Percentiles rank a stretch among this genome's conserved stretches.
These are phyloP conservation scores for Lichtheimia ornata DNA, from an alignment of 371 early-diverging fungal genomes.

Conservation along the genomic window DNA sequence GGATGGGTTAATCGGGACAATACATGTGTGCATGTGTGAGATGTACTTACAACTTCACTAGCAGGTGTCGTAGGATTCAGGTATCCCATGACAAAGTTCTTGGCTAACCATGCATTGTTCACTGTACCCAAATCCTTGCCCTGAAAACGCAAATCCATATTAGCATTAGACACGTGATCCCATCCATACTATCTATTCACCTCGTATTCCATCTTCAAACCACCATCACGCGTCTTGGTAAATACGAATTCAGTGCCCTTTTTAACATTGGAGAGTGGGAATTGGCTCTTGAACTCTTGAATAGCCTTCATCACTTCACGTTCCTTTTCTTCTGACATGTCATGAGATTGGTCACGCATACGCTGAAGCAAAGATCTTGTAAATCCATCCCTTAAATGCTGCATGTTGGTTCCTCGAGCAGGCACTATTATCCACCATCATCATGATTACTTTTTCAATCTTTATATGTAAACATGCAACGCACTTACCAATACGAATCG, in stretches of 20 bases:
- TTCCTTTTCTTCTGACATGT: conserved; percentile 45
- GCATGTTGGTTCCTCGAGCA: conserved; percentile 62
- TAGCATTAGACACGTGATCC: neutral
- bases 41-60: conserved; percentile 30
- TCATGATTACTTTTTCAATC: neutral
- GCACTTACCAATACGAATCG: conserved; percentile 43
- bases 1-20: too few relatives aligned
- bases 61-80: conserved; percentile 60
- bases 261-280: conserved; percentile 61
- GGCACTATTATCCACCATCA: conserved; percentile 38
- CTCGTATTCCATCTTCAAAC: conserved; percentile 59
- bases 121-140: conserved; percentile 57
- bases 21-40: neutral
- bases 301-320: conserved; percentile 54
- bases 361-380: conserved; percentile 56
- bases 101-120: conserved; percentile 61
- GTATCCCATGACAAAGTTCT: conserved; percentile 67
- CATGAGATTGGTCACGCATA: conserved; percentile 40
- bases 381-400: conserved; percentile 77
- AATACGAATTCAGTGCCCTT: conserved; percentile 63
- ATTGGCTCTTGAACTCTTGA: conserved; percentile 62
- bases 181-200: conserved; percentile 24
- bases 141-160: conserved; percentile 26
- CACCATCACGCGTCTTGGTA: conserved; percentile 61
- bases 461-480: neutral